Evolutionary conservation across 2,329 filamentous ascomycete genomes (phyloP), one percentile per base, ranked within the genome.

Genomic region (Alternaria sp.): DNA sequence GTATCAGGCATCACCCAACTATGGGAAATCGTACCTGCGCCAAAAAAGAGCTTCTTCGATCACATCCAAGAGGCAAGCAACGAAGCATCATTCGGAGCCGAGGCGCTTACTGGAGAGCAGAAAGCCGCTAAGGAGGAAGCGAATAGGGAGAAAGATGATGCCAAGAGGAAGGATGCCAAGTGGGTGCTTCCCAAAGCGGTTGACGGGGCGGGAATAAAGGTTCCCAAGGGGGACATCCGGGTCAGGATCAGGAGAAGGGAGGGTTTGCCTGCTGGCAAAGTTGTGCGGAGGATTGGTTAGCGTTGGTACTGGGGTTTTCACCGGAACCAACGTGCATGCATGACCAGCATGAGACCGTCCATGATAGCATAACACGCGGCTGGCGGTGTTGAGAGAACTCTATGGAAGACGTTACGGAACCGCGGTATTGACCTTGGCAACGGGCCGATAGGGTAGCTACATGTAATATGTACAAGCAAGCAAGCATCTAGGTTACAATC

Each of bases 161-260:
- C 48, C 42, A 61, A 52, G 46, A 56, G 34, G 40, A 65, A 62
- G 29, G 51, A 53, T 7, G 63, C 51, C 39, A 72, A 65, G 59
- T 86, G 85, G 81, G 77, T 77, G 17, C 77, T 88, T 41, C 86
- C 87, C 0, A 61, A 76, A 73, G 39, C 79, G 80, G 68, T 78
- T 70, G 66, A 80, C 78, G 62, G 70, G 23, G 82, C 81, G 5
- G 81, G 79, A 52, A 81, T 85, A 13, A 83, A 81, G 65, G 76
- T 80, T 56, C 86, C 86, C 9, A 79, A 73, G 42, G 77, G 77
- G 13, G 83, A 87, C 65, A 75, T 86, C 7, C 80, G 82, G 51
- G 86, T 87, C 3, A 82, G 81, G 71, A 78, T 89, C 51, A 82
- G 77, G 51, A 75, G 79, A 57, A 65, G 73, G 51, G 70, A 77